Conservation (phyloP, 108 stramenopile species). For the Cyclotella sp. region DNA sequence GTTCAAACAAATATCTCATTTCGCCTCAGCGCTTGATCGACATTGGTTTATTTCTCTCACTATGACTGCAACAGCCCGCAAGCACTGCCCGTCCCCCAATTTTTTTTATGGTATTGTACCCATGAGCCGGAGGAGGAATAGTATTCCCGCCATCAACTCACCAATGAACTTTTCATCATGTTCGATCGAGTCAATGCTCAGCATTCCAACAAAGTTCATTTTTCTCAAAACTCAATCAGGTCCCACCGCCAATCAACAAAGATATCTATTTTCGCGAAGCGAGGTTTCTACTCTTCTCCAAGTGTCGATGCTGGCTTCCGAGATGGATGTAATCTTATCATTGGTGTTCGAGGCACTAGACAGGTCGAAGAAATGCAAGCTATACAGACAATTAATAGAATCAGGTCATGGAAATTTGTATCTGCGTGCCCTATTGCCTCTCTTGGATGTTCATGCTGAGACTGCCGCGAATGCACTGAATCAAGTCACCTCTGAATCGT, state of each 20-base stretch:
- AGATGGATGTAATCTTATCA: conserved; percentile 30
- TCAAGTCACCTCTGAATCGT: conserved; percentile 30
- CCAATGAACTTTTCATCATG: conserved; percentile 17
- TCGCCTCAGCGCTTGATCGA: no score
- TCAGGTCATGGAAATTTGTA: conserved; percentile 6
- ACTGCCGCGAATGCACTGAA: conserved; percentile 37
- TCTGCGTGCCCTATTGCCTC: conserved; percentile 43
- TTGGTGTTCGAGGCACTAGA: conserved; percentile 46
- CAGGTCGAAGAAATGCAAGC: conserved; percentile 23
- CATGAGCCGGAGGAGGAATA: no score
- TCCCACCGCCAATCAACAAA: conserved; percentile 16
- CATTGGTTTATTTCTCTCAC: no score
- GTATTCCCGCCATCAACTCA: background rate
- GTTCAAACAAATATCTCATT: no score
- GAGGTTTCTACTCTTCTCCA: conserved; percentile 47
- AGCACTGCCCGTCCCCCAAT: no score
- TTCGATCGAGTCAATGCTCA: conserved; percentile 32
- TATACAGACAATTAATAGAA: conserved; percentile 19
- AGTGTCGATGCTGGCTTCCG: conserved; percentile 43
- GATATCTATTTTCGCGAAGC: conserved; percentile 42
- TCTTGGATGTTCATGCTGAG: conserved; percentile 38
- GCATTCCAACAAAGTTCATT: conserved; percentile 33
- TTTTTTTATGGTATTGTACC: no score
- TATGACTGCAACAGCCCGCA: no score
- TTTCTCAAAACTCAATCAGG: conserved; percentile 48